Evolutionary conservation across 2,329 filamentous ascomycete species (phyloP).

Genomic region (Coniochaeta ligniaria): DNA sequence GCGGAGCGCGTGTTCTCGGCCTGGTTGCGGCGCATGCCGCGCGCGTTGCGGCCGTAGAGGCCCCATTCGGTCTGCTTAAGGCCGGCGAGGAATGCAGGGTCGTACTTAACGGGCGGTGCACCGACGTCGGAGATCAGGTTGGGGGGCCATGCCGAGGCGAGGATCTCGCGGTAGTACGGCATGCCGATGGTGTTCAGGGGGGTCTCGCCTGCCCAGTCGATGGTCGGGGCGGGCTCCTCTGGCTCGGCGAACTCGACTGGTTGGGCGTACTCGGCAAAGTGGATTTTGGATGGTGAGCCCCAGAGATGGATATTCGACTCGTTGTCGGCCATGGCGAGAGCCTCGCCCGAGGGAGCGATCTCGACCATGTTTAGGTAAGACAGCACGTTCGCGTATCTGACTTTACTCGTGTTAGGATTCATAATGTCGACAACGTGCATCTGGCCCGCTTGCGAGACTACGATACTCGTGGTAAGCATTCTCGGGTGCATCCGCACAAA

Average conservation of each 20-base stretch:
- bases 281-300: constrained; percentile 79
- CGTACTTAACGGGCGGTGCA: constrained; percentile 69
- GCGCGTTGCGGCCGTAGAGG: constrained; percentile 69
- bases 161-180: constrained; percentile 83
- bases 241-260: constrained; percentile 72
- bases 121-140: constrained; percentile 81
- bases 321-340: constrained; percentile 71
- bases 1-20: constrained; percentile 65
- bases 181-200: constrained; percentile 82
- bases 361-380: constrained; percentile 74
- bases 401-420: constrained; percentile 82
- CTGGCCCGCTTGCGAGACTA: constrained; percentile 85
- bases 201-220: constrained; percentile 68
- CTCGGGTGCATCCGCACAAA: constrained; percentile 95
- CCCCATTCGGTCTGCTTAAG: constrained; percentile 70
- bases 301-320: constrained; percentile 78
- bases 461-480: constrained; percentile 90
- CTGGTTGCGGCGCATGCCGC: constrained; percentile 71
- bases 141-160: constrained; percentile 85
- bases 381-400: constrained; percentile 74
- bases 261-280: constrained; percentile 75
- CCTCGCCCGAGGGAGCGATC: constrained; percentile 81
- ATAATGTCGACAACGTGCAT: constrained; percentile 94
- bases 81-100: constrained; percentile 59
- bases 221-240: constrained; percentile 45